phyloP scores from a whole-genome alignment of 73 alveolate species.

The Paramecium bursaria region DNA sequence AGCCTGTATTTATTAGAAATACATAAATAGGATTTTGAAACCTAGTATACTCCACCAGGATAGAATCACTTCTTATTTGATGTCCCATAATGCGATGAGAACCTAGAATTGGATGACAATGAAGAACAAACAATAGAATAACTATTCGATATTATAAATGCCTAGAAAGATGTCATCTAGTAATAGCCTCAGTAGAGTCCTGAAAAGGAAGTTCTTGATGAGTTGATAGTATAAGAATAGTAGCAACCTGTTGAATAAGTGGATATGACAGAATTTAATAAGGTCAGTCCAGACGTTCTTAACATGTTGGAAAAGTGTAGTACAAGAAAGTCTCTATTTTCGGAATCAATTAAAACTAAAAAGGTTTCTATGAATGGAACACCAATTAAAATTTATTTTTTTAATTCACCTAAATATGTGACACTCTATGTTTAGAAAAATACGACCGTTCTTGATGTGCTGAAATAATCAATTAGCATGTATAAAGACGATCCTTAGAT shows the following conservation, averaged over 20 bases:
- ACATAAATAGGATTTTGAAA: slow-evolving; percentile 10
- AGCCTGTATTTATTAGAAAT: neutral
- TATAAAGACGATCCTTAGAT: neutral
- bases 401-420: slow-evolving; percentile 4
- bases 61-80: neutral
- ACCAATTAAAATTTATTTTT: slow-evolving; percentile 34
- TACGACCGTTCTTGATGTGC: slow-evolving; percentile 22
- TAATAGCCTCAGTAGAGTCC: neutral
- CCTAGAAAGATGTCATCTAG: neutral
- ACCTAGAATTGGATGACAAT: neutral
- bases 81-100: slow-evolving; percentile 11
- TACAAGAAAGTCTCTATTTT: neutral
- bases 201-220: neutral
- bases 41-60: slow-evolving; percentile 42
- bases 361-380: slow-evolving; percentile 9
- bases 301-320: slow-evolving; percentile 1
- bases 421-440: neutral
- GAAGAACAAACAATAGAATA: neutral
- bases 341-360: slow-evolving; percentile 17
- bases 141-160: neutral
- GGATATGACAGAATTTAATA: slow-evolving; percentile 47
- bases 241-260: slow-evolving; percentile 3
- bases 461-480: neutral
- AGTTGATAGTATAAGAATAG: neutral
- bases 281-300: slow-evolving; percentile 41